Evolutionary conservation across 2,329 filamentous ascomycete genomes (phyloP), one percentile per base, ranked within the genome.

Genomic region (Trichoderma semiorbis): DNA sequence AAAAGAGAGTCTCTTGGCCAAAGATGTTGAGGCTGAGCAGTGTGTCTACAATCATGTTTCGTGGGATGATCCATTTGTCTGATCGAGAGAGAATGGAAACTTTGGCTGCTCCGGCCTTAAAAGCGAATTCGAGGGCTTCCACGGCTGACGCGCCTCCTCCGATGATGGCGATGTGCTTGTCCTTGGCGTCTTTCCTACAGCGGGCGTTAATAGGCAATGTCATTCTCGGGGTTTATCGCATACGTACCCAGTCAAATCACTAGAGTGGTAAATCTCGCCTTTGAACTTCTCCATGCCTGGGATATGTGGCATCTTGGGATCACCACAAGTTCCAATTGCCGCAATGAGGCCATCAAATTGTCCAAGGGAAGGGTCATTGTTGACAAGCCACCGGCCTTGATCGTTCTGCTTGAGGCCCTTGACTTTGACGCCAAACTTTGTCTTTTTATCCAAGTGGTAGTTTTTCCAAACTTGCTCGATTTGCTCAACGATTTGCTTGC

Each of bases 21-120:
- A 95, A 90, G 66, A 96, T 87, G 79, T 97, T 97, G 76, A 94
- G 83, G 3, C 92, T 88, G 1, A 97, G 86, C 1, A 97, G 84
- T 2, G 88, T 84, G 78, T 97, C 91, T 65, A 96, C 85, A 57
- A 96, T 63, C 0, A 92, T 84, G 75, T 97, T 96, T 10, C 94
- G 88, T 0, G 93, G 93, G 67, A 95, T 95, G 74, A 96, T 93
- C 93, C 93, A 95, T 79, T 95, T 96, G 76, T 95, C 93, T 16
- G 90, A 92, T 26, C 93, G 87, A 0, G 93, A 89, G 11, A 97
- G 86, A 34, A 97, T 90, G 71, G 90, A 90, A 0, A 91, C 90
- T 76, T 93, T 89, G 8, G 84, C 83, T 0, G 93, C 93, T 5
- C 89, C 85, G 55, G 89, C 87, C 14, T 88, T 83, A 12, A 90